A percentile compares a stretch with the other conserved stretches of the same genome.
Conservation (phyloP, 495 filamentous ascomycete species). For the Penicillium bovifimosum region DNA sequence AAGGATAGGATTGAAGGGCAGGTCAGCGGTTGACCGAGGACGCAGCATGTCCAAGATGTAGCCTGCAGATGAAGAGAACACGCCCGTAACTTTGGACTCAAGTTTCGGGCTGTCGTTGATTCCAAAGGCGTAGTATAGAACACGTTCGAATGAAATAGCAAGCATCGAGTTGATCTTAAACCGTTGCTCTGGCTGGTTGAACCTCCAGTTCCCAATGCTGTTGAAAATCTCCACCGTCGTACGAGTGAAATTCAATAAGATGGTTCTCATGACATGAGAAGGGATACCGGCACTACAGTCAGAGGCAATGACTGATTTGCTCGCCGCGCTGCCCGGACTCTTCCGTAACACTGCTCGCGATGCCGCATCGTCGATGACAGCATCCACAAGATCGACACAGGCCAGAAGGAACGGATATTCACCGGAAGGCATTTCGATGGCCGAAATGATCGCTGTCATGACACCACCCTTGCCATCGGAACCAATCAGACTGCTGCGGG, state of each 20-base stretch:
- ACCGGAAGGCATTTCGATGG: conserved; percentile 67
- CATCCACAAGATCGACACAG: conserved; percentile 66
- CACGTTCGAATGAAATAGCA: conserved; percentile 59
- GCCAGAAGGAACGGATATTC: conserved; percentile 71
- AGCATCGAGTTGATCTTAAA: conserved; percentile 56
- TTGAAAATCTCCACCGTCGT: conserved; percentile 75
- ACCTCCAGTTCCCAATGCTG: conserved; percentile 77
- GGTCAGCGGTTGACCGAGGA: conserved; percentile 57
- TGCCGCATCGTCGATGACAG: conserved; percentile 69
- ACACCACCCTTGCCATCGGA: conserved; percentile 65
- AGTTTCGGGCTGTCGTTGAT: conserved; percentile 55
- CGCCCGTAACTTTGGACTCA: conserved; percentile 54
- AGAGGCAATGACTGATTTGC: conserved; percentile 46
- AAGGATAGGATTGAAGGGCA: conserved; percentile 74
- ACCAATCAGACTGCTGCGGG: conserved; percentile 69
- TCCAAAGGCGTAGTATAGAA: conserved; percentile 67
- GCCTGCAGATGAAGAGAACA: conserved; percentile 62
- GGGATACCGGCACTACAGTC: conserved; percentile 66
- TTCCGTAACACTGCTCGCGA: conserved; percentile 66
- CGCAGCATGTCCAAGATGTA: conserved; percentile 75
- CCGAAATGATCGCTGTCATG: conserved; percentile 66
- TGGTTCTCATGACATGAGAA: conserved; percentile 67
- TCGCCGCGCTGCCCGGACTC: conserved; percentile 46
- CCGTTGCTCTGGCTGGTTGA: conserved; percentile 59
- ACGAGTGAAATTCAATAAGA: conserved; percentile 64